Percentiles rank a stretch among this genome's conserved stretches.
Evolutionary conservation across 164 flowering plant genomes (phyloP).

Genomic region (Santalum album): DNA sequence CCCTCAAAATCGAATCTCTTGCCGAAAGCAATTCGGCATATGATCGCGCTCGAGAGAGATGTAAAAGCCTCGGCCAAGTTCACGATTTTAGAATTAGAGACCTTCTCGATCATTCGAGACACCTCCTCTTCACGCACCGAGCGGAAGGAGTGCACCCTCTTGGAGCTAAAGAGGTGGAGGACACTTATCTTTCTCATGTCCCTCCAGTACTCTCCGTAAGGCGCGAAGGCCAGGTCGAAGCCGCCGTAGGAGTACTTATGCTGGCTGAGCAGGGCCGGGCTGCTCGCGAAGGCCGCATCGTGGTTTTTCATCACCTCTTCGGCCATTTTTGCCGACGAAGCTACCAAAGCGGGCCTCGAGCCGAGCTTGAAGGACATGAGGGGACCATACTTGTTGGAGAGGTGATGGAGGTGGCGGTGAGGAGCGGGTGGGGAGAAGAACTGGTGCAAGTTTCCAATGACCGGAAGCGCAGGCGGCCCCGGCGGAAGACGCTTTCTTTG

Average conservation of each 20-base stretch:
- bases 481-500: conserved; percentile 6
- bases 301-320: conserved; percentile 17
- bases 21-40: conserved; percentile 1
- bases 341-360: conserved; percentile 5
- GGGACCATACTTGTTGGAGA: conserved; percentile 15
- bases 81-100: not conserved
- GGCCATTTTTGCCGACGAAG: conserved; percentile 9
- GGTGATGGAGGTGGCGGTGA: conserved; percentile 6
- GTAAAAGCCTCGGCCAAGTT: not conserved
- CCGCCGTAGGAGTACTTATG: conserved; percentile 15
- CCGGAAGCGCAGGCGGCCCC: conserved; percentile 12
- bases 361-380: conserved; percentile 14
- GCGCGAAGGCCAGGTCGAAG: conserved; percentile 18
- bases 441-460: conserved; percentile 16
- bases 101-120: conserved; percentile 3
- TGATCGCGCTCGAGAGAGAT: not conserved
- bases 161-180: conserved; percentile 17
- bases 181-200: conserved; percentile 17
- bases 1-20: not conserved
- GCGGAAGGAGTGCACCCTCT: conserved; percentile 15
- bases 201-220: conserved; percentile 10
- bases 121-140: conserved; percentile 18
- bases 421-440: conserved; percentile 12
- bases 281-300: conserved; percentile 15
- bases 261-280: conserved; percentile 11